Percentiles rank a stretch among this genome's conserved stretches.
phyloP scores from a whole-genome alignment of 2,329 filamentous ascomycete species.

The Colletotrichum lupini region DNA sequence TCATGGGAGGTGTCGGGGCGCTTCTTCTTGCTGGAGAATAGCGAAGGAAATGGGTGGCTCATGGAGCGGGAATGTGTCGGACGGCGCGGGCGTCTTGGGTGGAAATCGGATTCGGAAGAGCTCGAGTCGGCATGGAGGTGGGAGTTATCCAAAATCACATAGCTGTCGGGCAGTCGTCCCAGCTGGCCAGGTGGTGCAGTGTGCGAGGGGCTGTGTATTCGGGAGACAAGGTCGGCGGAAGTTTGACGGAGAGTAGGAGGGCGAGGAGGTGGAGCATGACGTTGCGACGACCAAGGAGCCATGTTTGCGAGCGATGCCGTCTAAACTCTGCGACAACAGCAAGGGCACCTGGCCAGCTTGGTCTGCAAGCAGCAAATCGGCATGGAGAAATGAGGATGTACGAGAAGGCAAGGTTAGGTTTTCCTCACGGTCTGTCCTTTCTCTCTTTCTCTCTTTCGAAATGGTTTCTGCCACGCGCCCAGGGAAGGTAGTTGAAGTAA shows the following conservation, averaged over 20 bases:
- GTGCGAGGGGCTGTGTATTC: conserved; percentile 49
- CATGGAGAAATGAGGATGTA: neutral
- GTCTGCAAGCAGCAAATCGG: neutral
- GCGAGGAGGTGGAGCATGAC: conserved; percentile 37
- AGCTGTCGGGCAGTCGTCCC: conserved; percentile 38
- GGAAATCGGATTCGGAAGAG: conserved; percentile 57
- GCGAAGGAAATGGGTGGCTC: conserved; percentile 82
- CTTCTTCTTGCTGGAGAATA: conserved; percentile 73
- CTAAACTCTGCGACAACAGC: conserved; percentile 30
- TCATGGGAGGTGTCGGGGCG: conserved; percentile 53
- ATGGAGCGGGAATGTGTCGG: conserved; percentile 71
- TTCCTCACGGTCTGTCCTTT: neutral
- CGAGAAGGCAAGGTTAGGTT: neutral
- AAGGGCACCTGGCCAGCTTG: conserved; percentile 27
- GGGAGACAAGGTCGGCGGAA: conserved; percentile 47
- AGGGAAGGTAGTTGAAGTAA: conserved; percentile 4
- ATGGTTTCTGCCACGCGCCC: neutral
- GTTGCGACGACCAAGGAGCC: conserved; percentile 44
- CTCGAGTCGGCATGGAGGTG: conserved; percentile 50
- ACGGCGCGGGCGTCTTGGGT: conserved; percentile 41
- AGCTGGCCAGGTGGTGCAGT: conserved; percentile 36
- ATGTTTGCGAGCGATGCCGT: conserved; percentile 41
- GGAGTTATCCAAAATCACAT: conserved; percentile 38
- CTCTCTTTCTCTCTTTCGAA: neutral
- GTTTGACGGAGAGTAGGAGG: conserved; percentile 35